Conservation (phyloP, 257 asterid genomes). For the Salvia rosmarinus region DNA sequence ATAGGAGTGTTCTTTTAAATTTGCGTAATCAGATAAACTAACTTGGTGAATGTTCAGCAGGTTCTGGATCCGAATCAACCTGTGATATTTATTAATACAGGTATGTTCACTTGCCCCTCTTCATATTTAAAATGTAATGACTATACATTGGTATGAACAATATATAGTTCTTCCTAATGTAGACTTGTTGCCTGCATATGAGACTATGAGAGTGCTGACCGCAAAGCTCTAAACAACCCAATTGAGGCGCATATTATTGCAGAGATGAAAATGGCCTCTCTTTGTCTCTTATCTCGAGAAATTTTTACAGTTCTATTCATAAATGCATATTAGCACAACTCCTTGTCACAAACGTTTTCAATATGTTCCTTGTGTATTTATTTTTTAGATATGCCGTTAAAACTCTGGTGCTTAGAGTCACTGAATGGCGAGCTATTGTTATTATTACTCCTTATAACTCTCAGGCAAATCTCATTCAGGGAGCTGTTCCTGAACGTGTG, state of each 20-base stretch:
- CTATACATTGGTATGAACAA: conserved; percentile 22
- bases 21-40: conserved; percentile 23
- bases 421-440: conserved; percentile 75
- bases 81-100: conserved; percentile 87
- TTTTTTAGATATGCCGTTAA: conserved; percentile 50
- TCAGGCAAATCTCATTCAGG: conserved; percentile 76
- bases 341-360: conserved; percentile 4
- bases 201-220: conserved; percentile 63
- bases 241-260: conserved; percentile 76
- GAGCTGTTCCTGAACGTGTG: conserved; percentile 62
- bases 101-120: conserved; percentile 42
- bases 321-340: background rate
- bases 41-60: conserved; percentile 47
- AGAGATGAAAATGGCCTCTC: conserved; percentile 53
- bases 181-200: conserved; percentile 86
- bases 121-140: conserved; percentile 23
- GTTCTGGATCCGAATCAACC: conserved; percentile 75
- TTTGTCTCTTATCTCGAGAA: conserved; percentile 17
- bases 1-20: background rate
- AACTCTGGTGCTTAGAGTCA: conserved; percentile 62
- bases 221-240: conserved; percentile 74
- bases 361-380: conserved; percentile 16
- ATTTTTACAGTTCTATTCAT: background rate
- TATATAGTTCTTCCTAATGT: conserved; percentile 22
- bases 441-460: conserved; percentile 93